Percentiles rank a stretch among this genome's conserved stretches.
Evolutionary conservation across 139 green algal species (phyloP).

Genomic region (Coccomyxa sp.): DNA sequence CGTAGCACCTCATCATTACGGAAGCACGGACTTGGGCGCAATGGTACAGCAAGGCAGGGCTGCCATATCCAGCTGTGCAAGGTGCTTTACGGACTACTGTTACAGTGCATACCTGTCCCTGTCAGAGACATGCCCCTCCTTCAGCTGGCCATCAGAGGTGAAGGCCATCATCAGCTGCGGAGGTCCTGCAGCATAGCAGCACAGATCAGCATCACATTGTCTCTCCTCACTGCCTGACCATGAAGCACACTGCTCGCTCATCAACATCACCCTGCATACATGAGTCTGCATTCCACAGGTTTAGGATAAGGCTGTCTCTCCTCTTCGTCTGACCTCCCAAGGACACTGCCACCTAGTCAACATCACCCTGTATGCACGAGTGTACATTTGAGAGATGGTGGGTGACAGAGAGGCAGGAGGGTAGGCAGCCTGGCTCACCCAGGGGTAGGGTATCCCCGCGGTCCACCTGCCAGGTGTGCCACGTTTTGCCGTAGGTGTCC

Average conservation of each 20-base stretch:
- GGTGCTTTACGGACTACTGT: no score
- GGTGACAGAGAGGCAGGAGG: background rate
- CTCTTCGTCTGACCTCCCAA: background rate
- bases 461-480: slow-evolving; percentile 39
- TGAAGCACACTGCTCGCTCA: background rate
- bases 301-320: background rate
- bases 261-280: background rate
- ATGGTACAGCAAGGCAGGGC: no score
- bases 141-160: slow-evolving; percentile 51
- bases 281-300: background rate
- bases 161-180: slow-evolving; percentile 70
- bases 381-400: background rate
- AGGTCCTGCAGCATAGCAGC: slow-evolving; percentile 25
- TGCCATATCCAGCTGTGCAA: no score
- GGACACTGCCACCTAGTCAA: no score
- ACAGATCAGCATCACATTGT: background rate
- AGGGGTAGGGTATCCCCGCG: slow-evolving; percentile 57
- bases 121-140: slow-evolving; percentile 17
- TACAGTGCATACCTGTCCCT: no score
- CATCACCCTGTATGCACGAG: background rate
- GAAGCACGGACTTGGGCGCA: no score
- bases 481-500: slow-evolving; percentile 56
- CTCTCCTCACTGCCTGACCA: background rate
- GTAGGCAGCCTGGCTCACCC: slow-evolving; percentile 26
- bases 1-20: no score